Base-by-base conservation (phyloP, 192 early-diverging fungal genomes). In the Podila clonocystis region DNA sequence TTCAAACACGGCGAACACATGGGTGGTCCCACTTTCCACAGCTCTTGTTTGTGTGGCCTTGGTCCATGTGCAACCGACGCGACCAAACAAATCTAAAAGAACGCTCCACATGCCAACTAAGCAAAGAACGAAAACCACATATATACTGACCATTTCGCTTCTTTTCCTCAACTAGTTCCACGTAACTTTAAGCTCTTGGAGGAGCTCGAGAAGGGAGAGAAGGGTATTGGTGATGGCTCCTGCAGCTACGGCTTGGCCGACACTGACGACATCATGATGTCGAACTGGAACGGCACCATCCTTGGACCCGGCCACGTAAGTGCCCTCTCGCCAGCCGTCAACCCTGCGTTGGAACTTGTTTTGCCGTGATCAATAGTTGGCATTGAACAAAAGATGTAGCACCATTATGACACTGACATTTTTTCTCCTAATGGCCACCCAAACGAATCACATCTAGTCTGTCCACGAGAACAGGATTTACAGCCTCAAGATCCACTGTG, bases 401-500 rank as follows among this genome's bases (percentile, higher is more conserved):
- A 45, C 13, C 17, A 45, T 3, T 17, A 45, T 45, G 13, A 17
- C 4, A 45, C 41, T 45, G 41, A 45, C 11, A 9, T 41, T 41
- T 6, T 9, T 55, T 9, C 26, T 2, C 19, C 11, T 17, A 26
- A 26, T 55, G 24, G 8, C n/a, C 9, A 36, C n/a, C 52, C 20
- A 55, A 55, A 2, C 5, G 1, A 2, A 20, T 22, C 4, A 5
- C 4, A 24, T 9, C 24, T 84, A 97, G 95, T 92, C 95, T 22
- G 90, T 93, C n/a, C 96, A 97, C 74, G 97, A 99, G 82, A 98
- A 97, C 88, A 91, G 96, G 45, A 97, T 99, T 80, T 98, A 99
- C 85, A 89, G 89, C 63, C 85, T 99, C 33, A 89, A 88, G 80
- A 85, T 99, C 45, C 79, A 82, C 73, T 99, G 98, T 72, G 96